phyloP scores from a whole-genome alignment of 2,329 filamentous ascomycete species.

The Alternaria angustiovoidea region DNA sequence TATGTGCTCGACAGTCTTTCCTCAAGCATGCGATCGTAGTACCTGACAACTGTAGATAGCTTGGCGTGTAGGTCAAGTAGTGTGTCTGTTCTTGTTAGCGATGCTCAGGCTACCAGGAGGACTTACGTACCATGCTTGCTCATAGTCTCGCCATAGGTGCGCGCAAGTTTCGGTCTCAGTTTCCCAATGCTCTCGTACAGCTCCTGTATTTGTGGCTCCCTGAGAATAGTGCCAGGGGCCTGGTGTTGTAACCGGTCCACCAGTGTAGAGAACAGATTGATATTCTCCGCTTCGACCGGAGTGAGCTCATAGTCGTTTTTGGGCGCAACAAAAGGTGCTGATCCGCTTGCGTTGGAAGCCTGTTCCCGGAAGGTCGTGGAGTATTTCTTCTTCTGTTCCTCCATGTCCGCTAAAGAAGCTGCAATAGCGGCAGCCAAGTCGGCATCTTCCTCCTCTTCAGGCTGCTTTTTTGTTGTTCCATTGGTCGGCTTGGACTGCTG shows the following conservation, averaged over 20 bases:
- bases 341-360: slow-evolving; percentile 63
- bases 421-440: slow-evolving; percentile 95
- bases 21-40: slow-evolving; percentile 98
- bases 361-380: slow-evolving; percentile 84
- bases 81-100: slow-evolving; percentile 70
- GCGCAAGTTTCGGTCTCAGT: slow-evolving; percentile 87
- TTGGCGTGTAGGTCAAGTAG: slow-evolving; percentile 94
- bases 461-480: slow-evolving; percentile 44
- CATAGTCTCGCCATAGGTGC: slow-evolving; percentile 98
- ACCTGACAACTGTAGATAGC: slow-evolving; percentile 92
- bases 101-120: background rate
- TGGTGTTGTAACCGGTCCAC: slow-evolving; percentile 96
- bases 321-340: slow-evolving; percentile 63
- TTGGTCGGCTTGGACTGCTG: slow-evolving; percentile 52
- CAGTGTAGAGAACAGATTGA: slow-evolving; percentile 92
- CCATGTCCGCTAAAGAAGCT: slow-evolving; percentile 94
- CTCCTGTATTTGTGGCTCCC: slow-evolving; percentile 97
- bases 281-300: slow-evolving; percentile 94
- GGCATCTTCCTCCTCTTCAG: slow-evolving; percentile 84
- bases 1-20: slow-evolving; percentile 94
- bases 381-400: slow-evolving; percentile 94
- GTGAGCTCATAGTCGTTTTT: slow-evolving; percentile 96
- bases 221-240: slow-evolving; percentile 91
- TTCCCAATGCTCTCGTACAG: slow-evolving; percentile 97
- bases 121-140: slow-evolving; percentile 86